Conservation (phyloP, 495 filamentous ascomycete species). For the Penicillium roqueforti region DNA sequence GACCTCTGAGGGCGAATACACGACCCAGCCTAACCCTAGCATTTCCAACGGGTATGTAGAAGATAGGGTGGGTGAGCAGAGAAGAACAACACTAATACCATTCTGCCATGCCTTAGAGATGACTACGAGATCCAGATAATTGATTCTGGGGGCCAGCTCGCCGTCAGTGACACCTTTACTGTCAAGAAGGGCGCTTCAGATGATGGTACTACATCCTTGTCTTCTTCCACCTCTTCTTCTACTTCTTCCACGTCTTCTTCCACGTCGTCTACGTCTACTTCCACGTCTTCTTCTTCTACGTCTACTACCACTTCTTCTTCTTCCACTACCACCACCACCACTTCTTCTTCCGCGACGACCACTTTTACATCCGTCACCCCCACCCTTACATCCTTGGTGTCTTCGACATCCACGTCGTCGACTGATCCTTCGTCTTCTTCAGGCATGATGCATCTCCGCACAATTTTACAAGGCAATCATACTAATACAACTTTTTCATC, state of each 20-base stretch:
- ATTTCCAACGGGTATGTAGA: constrained; percentile 16
- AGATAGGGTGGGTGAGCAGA: not conserved
- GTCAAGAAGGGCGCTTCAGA: constrained; percentile 13
- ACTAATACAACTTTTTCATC: not conserved
- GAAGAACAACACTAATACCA: constrained; percentile 8
- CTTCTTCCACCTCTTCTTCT: constrained; percentile 8
- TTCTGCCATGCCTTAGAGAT: constrained; percentile 5
- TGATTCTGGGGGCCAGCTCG: constrained; percentile 13
- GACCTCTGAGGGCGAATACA: constrained; percentile 17
- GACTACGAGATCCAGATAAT: constrained; percentile 18
- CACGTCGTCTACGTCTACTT: constrained; percentile 9
- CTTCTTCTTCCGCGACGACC: constrained; percentile 9
- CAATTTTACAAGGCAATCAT: not conserved
- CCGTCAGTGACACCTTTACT: constrained; percentile 15
- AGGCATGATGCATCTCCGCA: constrained; percentile 16
- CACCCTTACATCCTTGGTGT: constrained; percentile 7
- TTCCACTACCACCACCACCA: not conserved
- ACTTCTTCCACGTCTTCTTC: not conserved
- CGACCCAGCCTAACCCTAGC: constrained; percentile 15
- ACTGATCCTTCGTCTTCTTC: constrained; percentile 12
- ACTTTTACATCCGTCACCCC: constrained; percentile 8
- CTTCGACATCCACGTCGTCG: constrained; percentile 3
- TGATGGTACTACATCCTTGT: constrained; percentile 12
- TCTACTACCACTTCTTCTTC: constrained; percentile 8
- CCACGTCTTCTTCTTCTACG: not conserved